These are phyloP conservation scores for Lipomyces oligophaga DNA, from an alignment of 805 yeast genomes.

Conservation along the genomic window DNA sequence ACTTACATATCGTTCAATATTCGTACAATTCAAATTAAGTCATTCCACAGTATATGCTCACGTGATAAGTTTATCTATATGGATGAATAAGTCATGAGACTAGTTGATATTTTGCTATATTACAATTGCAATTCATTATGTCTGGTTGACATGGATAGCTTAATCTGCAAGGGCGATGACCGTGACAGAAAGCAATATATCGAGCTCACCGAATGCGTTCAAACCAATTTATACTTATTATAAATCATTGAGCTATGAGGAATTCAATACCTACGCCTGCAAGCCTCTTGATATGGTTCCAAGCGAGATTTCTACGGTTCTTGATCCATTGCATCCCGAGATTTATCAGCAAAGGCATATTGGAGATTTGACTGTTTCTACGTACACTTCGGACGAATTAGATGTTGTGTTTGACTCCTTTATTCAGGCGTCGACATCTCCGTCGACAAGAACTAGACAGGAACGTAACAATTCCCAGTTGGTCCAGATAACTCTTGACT, in stretches of 20 bases:
- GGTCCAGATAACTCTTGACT: conserved; percentile 26
- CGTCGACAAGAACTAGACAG: neutral
- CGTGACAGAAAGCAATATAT: no score
- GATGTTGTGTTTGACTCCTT: neutral
- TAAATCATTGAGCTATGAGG: conserved; percentile 10
- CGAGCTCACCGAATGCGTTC: no score
- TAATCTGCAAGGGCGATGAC: no score
- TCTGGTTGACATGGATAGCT: no score
- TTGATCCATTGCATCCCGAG: conserved; percentile 9
- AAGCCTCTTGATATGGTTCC: neutral
- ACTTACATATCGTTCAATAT: no score
- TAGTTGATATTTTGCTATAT: no score
- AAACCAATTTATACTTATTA: conserved; percentile 23
- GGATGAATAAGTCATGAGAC: no score
- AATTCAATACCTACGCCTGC: conserved; percentile 6
- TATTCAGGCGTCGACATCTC: neutral
- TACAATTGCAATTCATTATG: no score
- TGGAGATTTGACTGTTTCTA: neutral
- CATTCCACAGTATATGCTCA: no score
- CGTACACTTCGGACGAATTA: no score
- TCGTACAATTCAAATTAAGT: no score
- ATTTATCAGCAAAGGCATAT: conserved; percentile 8
- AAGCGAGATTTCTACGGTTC: conserved; percentile 2
- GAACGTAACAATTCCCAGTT: neutral
- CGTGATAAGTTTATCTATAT: no score